Base-by-base conservation (phyloP, 2,329 filamentous ascomycete species). In the Fusarium mangiferae region DNA sequence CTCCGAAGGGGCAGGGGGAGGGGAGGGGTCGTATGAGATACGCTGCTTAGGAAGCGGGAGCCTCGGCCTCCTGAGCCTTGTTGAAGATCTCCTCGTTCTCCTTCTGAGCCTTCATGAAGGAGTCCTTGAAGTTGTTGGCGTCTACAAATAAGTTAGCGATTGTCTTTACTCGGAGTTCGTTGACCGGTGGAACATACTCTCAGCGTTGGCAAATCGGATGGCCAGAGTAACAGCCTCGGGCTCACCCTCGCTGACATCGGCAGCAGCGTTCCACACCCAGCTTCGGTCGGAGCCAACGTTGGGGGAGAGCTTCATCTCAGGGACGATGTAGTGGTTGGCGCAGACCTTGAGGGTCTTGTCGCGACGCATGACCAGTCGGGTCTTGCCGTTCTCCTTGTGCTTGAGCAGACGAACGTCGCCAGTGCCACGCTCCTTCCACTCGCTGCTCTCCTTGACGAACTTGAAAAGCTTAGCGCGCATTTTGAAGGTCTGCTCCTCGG, bases 311-410 rank as follows among this genome's bases (percentile, higher is more conserved):
- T 98, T 98, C 96, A 99, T 98, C 85, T 98, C 96, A 73, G 96
- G 96, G 71, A 97, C 94, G 81, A 99, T 92, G 87, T 99, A 99
- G 90, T 99, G 96, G 89, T 99, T 99, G 83, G 96, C 96, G 92
- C 96, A 99, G 86, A 99, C 96, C 90, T 99, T 99, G 87, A 98
- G 91, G 71, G 96, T 99, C 94, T 98, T 98, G 89, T 99, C 96
- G 83, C 96, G 91, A 84, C 96, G 93, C 96, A 99, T 99, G 79
- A 99, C 96, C 80, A 99, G 88, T 79, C 96, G 92, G 68, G 95
- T 98, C 92, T 98, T 98, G 86, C 93, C 91, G 84, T 98, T 98
- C 88, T 98, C 95, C 90, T 95, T 96, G 90, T 99, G 96, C 92
- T 98, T 98, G 82, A 99, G 89, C 84, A 99, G 90, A 81, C 96